Evolutionary conservation across 306 rosid species (phyloP).

Genomic region (Cucurbita ficifolia): DNA sequence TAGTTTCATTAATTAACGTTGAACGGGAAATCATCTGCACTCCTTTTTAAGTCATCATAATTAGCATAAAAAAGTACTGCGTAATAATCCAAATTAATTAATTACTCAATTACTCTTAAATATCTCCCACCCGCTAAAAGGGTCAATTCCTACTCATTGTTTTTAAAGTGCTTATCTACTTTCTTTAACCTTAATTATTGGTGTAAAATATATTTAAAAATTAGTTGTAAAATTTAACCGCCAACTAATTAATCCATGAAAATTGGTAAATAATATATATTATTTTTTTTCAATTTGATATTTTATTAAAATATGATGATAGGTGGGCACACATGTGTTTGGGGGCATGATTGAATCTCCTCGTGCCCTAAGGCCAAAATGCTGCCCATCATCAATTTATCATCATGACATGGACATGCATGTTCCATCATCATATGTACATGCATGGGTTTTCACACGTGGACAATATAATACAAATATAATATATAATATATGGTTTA

Average conservation of each 20-base stretch:
- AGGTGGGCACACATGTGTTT: background rate
- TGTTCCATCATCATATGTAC: background rate
- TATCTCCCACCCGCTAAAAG: background rate
- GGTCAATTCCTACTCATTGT: background rate
- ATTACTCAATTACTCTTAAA: background rate
- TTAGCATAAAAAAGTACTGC: background rate
- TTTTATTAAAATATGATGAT: background rate
- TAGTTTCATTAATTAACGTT: background rate
- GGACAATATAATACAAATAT: background rate
- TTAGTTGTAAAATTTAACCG: too few species aligned
- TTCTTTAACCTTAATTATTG: background rate
- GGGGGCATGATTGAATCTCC: background rate
- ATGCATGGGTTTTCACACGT: slow-evolving; percentile 2
- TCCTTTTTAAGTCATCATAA: background rate
- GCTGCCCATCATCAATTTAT: background rate
- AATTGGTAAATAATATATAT: too few species aligned
- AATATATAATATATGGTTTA: background rate
- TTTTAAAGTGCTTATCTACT: background rate
- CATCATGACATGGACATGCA: background rate
- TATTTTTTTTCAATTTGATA: too few species aligned
- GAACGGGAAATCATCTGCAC: background rate
- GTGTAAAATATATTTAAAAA: too few species aligned
- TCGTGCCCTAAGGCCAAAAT: background rate
- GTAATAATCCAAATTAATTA: background rate
- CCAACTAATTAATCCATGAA: too few species aligned